Evolutionary conservation across 495 filamentous ascomycete species (phyloP).

Genomic region (Podospora australis): DNA sequence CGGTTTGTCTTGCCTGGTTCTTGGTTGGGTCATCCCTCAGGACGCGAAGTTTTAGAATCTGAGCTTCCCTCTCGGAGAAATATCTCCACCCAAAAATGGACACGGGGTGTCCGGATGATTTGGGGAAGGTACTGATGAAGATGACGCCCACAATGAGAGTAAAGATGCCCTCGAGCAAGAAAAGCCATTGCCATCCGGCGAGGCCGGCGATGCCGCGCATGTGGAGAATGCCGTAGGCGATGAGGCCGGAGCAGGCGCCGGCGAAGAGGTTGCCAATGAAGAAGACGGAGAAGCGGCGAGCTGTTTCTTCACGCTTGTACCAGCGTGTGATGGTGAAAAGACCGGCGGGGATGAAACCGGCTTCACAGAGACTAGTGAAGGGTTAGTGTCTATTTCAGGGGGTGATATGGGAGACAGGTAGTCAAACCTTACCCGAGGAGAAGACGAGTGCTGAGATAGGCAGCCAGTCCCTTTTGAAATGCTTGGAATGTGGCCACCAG

Average conservation of each 20-base stretch:
- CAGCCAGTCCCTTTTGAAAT: constrained; percentile 46
- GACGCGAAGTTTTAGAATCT: constrained; percentile 31
- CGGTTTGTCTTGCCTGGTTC: constrained; percentile 8
- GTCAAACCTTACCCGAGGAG: constrained; percentile 39
- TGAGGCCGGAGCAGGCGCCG: constrained; percentile 16
- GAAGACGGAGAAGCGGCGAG: constrained; percentile 47
- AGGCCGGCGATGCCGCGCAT: constrained; percentile 44
- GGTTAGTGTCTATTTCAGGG: not conserved
- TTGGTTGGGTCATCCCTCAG: constrained; percentile 33
- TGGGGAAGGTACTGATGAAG: constrained; percentile 46
- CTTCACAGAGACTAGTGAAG: constrained; percentile 36
- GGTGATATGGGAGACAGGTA: not conserved
- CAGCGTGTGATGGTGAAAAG: constrained; percentile 54
- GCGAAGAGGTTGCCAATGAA: constrained; percentile 49
- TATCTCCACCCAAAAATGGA: constrained; percentile 36
- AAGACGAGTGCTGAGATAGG: constrained; percentile 47
- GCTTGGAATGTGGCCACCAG: constrained; percentile 54
- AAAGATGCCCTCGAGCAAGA: constrained; percentile 47
- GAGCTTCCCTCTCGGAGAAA: constrained; percentile 30
- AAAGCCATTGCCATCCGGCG: constrained; percentile 59
- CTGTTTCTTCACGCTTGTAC: constrained; percentile 54
- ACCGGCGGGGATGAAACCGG: constrained; percentile 54
- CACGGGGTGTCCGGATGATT: constrained; percentile 35
- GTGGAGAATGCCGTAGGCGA: constrained; percentile 27
- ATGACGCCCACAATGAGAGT: constrained; percentile 46